Base-by-base conservation (phyloP, 1,284 basidiomycete species). In the Naganishia sp. region DNA sequence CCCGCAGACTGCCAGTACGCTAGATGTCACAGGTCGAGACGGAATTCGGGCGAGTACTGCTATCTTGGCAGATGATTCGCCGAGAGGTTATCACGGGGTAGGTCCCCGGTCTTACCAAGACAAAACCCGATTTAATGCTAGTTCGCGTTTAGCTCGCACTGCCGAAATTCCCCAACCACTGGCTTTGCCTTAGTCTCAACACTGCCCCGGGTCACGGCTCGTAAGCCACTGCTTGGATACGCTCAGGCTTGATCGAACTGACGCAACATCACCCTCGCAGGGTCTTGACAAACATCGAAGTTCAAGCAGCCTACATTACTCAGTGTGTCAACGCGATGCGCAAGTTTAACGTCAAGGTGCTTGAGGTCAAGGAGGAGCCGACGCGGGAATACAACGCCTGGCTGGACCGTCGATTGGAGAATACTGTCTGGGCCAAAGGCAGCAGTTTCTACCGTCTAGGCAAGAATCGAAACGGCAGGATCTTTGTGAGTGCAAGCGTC, bases 161-260 rank as follows among this genome's bases (percentile, higher is more conserved):
- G 15, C 71, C 72, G 9, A 68, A 69, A 2, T 72, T 69, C 42
- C 75, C 73, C 13, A 76, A 76, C 67, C 64, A 66, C 44, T 73
- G 69, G 65, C 61, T 67, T 7, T 59, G 73, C 44, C 70, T 75
- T 13, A 74, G 73, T 23, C 69, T 72, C 68, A 76, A 76, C 68
- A 69, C 68, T 21, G 70, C 69, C 9, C 57, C 74, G 5, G 70
- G 68, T 33, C 72, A 73, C 55, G 67, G 57, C 43, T 66, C 65
- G 69, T 69, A 42, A 52, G 71, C 67, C 10, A 7, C 25, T 21
- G 28, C 36, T 61, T 52, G 45, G 7, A 49, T 23, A 16, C 5
- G 15, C 46, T 13, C 42, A 15, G 10, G 36, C 28, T n/a, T 55
- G 55, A 31, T 28, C 28, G 28, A 3, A 28, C 28, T 28, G 28